Evolutionary conservation across 2,329 filamentous ascomycete genomes (phyloP).

Genomic region (Pyrenochaeta sp.): DNA sequence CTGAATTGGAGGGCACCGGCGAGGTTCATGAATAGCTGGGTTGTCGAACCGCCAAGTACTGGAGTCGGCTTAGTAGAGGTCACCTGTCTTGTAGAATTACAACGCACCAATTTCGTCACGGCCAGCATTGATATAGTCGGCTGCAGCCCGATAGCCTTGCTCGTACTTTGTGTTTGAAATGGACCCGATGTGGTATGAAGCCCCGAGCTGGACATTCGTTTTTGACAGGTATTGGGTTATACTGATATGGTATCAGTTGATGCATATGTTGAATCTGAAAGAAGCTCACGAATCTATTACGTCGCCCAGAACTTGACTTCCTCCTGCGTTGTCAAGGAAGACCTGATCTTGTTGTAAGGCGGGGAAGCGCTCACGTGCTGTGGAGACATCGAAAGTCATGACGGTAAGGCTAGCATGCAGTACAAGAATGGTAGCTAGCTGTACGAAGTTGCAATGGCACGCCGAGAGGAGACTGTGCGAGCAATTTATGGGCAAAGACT

Average conservation of each 20-base stretch:
- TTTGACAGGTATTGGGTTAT: constrained; percentile 72
- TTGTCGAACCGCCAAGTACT: constrained; percentile 78
- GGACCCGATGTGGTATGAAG: constrained; percentile 69
- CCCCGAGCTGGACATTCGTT: constrained; percentile 79
- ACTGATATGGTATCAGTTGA: constrained; percentile 34
- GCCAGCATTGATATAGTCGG: constrained; percentile 74
- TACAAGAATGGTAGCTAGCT: too few relatives aligned
- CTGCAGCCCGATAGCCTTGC: constrained; percentile 70
- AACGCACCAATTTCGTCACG: constrained; percentile 69
- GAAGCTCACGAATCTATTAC: constrained; percentile 70
- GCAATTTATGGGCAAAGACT: too few relatives aligned
- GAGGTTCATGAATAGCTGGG: constrained; percentile 78
- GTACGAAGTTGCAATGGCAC: too few relatives aligned
- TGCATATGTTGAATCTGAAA: too few relatives aligned
- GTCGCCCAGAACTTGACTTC: constrained; percentile 72
- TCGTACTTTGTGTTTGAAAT: constrained; percentile 68
- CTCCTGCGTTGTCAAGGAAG: constrained; percentile 81
- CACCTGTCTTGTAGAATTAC: background rate
- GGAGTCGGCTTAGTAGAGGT: background rate
- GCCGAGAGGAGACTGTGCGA: too few relatives aligned
- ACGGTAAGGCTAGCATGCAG: too few relatives aligned
- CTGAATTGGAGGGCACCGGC: constrained; percentile 42
- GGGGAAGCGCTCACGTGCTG: constrained; percentile 70
- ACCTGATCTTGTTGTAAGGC: constrained; percentile 72
- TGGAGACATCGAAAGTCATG: constrained; percentile 61